Evolutionary conservation across 768 basidiomycete species (phyloP).

Genomic region (Suillus occidentalis): DNA sequence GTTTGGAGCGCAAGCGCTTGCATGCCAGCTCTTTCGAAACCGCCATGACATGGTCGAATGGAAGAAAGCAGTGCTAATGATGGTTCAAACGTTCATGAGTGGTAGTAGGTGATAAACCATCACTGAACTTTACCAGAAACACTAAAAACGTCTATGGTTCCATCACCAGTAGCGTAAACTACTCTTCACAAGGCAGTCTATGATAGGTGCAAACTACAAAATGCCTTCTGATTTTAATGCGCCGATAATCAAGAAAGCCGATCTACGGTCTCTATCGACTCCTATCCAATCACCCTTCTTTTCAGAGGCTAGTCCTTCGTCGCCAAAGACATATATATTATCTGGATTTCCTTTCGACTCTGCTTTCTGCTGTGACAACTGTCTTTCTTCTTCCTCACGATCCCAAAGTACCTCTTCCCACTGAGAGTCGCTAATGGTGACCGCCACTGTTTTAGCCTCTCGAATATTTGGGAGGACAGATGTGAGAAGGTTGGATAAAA

Average conservation of each 20-base stretch:
- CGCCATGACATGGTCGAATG: constrained; percentile 27
- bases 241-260: constrained; percentile 78
- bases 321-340: constrained; percentile 62
- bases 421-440: constrained; percentile 73
- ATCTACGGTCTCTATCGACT: constrained; percentile 74
- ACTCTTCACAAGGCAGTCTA: not conserved
- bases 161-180: constrained; percentile 11
- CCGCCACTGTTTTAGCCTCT: constrained; percentile 74
- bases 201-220: constrained; percentile 35
- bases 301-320: constrained; percentile 49
- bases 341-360: constrained; percentile 34
- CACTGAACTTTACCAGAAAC: not conserved
- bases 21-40: constrained; percentile 8
- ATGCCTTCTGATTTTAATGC: constrained; percentile 73
- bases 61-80: constrained; percentile 2
- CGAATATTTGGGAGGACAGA: constrained; percentile 72
- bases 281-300: constrained; percentile 73
- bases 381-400: constrained; percentile 58
- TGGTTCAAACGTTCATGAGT: not conserved
- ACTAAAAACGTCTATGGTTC: not conserved
- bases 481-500: constrained; percentile 72
- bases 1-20: constrained; percentile 8
- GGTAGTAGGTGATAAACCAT: not conserved
- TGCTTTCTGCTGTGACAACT: constrained; percentile 21
- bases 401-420: constrained; percentile 85